Evolutionary conservation across 768 basidiomycete genomes (phyloP), one percentile per base, ranked within the genome.

Genomic region (Boletales sp.): DNA sequence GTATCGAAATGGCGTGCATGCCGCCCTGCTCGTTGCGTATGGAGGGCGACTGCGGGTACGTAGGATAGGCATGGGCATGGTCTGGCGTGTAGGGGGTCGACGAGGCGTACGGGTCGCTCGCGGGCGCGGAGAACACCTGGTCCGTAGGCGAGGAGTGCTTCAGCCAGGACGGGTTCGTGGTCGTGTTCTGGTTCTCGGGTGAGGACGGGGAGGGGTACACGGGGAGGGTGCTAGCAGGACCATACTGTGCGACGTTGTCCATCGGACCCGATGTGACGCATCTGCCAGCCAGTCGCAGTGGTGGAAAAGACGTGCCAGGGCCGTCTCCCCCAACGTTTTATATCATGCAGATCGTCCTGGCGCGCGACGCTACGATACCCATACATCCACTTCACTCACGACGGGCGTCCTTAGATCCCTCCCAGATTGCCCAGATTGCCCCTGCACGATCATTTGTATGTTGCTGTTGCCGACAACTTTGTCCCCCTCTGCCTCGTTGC

Each of bases 181-280:
- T 48, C 24, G 59, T 27, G 55, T 58, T 47, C 48, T 68, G 65
- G 48, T 51, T 59, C 43, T 66, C 68, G 39, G 65, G 56, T 0
- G 68, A 59, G 40, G 66, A 8, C 5, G 58, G 57, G 48, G 65
- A 51, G 24, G 66, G 63, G 48, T 68, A 68, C 54, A 68, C 67
- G 10, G 62, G 50, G 48, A 69, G 66, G 1, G 67, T 17, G 43
- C 53, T 69, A 27, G 61, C 17, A 32, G 54, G 35, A 45, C 42
- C 53, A 45, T 59, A 68, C 58, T 68, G 68, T 47, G 62, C 65
- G 56, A 69, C 67, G 65, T 68, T 65, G 52, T 68, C 68, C 67
- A 68, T 68, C 63, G 61, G 63, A 31, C 51, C 61, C 60, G 67
- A 61, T 64, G 62, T 63, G 64, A 70, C 62, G 58, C 67, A 68